Conservation (phyloP, 768 basidiomycete genomes). For the Porpolomopsis calyptriformis region DNA sequence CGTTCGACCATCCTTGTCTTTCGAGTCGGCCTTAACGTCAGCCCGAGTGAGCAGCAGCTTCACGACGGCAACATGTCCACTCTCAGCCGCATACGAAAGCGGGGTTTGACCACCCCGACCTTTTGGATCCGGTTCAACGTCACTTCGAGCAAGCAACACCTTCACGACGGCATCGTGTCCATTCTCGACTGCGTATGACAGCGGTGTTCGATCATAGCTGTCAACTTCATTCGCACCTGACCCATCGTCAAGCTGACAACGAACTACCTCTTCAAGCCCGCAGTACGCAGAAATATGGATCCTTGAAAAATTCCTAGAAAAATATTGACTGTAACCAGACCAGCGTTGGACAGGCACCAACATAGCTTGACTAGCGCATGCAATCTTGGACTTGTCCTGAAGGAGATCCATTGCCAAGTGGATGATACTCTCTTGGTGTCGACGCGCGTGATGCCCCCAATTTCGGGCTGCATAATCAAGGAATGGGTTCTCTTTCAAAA, state of each 20-base stretch:
- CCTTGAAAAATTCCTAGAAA: background rate
- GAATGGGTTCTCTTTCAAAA: background rate
- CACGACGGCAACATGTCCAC: background rate
- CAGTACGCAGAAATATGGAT: background rate
- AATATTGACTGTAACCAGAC: background rate
- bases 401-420: background rate
- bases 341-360: background rate
- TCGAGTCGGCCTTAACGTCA: background rate
- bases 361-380: background rate
- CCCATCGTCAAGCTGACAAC: background rate
- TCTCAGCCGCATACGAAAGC: background rate
- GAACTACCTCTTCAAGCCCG: background rate
- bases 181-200: background rate
- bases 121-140: background rate
- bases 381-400: background rate
- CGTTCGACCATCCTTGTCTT: background rate
- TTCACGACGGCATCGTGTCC: background rate
- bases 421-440: background rate
- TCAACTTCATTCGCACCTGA: background rate
- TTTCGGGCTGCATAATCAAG: conserved; percentile 6
- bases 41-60: background rate
- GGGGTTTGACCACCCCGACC: background rate
- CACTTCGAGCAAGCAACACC: background rate
- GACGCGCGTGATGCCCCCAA: conserved; percentile 9
- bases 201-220: background rate